Evolutionary conservation across 179 eudicot species (phyloP).

Genomic region (Silene vulgaris): DNA sequence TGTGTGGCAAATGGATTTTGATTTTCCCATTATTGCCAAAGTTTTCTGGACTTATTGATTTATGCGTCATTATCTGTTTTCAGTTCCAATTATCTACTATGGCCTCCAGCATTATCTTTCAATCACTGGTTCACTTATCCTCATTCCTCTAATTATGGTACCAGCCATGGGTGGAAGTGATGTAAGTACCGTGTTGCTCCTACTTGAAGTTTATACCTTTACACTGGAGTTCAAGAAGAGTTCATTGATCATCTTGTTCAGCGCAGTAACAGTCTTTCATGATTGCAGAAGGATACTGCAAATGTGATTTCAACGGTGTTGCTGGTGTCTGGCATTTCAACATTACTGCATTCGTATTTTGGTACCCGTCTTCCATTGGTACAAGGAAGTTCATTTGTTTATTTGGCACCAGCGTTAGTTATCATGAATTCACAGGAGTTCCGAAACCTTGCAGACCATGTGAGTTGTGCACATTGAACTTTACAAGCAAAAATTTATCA

Average conservation of each 20-base stretch:
- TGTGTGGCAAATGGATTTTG: neutral
- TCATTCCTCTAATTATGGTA: conserved; percentile 68
- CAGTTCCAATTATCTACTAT: conserved; percentile 66
- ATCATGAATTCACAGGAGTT: conserved; percentile 72
- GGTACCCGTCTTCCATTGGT: conserved; percentile 94
- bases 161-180: conserved; percentile 97
- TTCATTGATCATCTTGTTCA: conserved; percentile 7
- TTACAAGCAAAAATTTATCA: neutral
- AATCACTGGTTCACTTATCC: conserved; percentile 77
- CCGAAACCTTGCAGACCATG: conserved; percentile 83
- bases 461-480: conserved; percentile 33
- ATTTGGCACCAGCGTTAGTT: conserved; percentile 83
- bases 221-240: conserved; percentile 2
- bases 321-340: conserved; percentile 80
- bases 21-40: neutral
- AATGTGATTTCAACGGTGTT: conserved; percentile 77
- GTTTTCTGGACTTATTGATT: conserved; percentile 7
- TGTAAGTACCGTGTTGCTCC: conserved; percentile 44
- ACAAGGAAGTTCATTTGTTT: conserved; percentile 96
- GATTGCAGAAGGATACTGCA: conserved; percentile 79
- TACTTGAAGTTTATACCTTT: neutral
- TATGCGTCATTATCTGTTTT: conserved; percentile 25
- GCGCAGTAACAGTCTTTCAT: conserved; percentile 1
- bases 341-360: conserved; percentile 68
- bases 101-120: conserved; percentile 87